Evolutionary conservation across 108 stramenopile species (phyloP), one percentile per base, ranked within the genome.

Genomic region (Aurantiochytrium sp.): DNA sequence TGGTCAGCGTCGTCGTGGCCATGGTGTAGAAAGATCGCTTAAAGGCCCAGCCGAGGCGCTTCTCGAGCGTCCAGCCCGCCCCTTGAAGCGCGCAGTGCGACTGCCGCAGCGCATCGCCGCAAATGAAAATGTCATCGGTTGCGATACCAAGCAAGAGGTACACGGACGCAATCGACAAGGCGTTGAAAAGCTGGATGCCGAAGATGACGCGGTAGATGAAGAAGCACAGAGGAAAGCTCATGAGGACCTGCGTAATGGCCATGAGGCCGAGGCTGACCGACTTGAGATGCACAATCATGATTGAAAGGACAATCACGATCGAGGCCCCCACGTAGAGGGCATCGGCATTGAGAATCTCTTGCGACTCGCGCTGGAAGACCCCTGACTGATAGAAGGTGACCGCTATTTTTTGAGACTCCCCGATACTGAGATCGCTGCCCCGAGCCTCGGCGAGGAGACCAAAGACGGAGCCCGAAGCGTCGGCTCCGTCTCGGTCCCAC

Each of bases 111-210:
- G 69, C 69, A 22, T 52, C 52, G 36, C 85, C 68, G 87, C 55
- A 87, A 17, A 81, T 37, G 73, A 81, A 81, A 48, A 87, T 42
- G 54, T 88, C 86, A 68, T 90, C 90, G 0, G 88, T 50, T 31
- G 86, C 90, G 48, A 90, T 81, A 12, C 90, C 90, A 0, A 88
- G 31, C 4, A 90, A 21, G 36, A 90, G 45, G 90, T 88, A 91
- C 4, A 91, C 52, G 50, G 55, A 37, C 15, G 89, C 39, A 6
- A 53, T 19, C 31, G 87, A 53, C 36, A 91, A 37, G 37, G 37
- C 37, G 22, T 37, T 52, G 65, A 91, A 87, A 55, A 85, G 86
- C 31, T 55, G 15, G 65, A 91, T 52, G 39, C 54, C 21, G 52
- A 86, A 52, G 39, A 91, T 34, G 52, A 65, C 24, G 27, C 50